Percentiles rank a stretch among this genome's conserved stretches.
These are phyloP conservation scores for Acmispon strigosus DNA, from an alignment of 306 rosid genomes.

Conservation along the genomic window DNA sequence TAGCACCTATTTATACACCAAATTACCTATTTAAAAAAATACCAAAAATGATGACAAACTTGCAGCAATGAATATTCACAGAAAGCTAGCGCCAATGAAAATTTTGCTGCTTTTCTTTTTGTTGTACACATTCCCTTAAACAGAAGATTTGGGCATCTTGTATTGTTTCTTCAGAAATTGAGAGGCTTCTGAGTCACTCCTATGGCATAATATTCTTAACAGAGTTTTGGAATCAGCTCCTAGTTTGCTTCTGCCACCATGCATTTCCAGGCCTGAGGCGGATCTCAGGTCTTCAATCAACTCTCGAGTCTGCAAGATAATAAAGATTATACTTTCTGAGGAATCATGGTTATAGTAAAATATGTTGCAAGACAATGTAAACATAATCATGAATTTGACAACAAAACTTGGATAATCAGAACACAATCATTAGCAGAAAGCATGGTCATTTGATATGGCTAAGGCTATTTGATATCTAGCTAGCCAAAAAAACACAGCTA, in stretches of 20 bases:
- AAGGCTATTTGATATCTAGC: background rate
- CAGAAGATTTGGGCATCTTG: slow-evolving; percentile 79
- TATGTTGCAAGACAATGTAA: background rate
- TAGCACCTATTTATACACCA: slow-evolving; percentile 17
- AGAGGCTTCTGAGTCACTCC: slow-evolving; percentile 85
- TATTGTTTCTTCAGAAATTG: slow-evolving; percentile 90
- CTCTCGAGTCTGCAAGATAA: slow-evolving; percentile 71
- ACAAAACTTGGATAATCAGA: background rate
- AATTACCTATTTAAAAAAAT: slow-evolving; percentile 8
- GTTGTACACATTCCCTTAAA: slow-evolving; percentile 33
- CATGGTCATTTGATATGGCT: background rate
- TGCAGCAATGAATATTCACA: slow-evolving; percentile 33
- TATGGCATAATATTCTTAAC: slow-evolving; percentile 77
- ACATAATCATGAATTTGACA: too few species aligned
- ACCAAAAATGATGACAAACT: background rate
- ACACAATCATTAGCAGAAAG: slow-evolving; percentile 3
- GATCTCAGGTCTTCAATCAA: slow-evolving; percentile 85
- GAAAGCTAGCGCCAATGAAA: slow-evolving; percentile 16
- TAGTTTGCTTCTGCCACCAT: slow-evolving; percentile 69
- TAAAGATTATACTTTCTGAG: background rate
- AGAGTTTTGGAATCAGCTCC: slow-evolving; percentile 87
- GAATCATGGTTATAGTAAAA: background rate
- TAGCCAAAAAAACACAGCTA: background rate
- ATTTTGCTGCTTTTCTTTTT: slow-evolving; percentile 15
- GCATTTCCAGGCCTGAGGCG: slow-evolving; percentile 52